Evolutionary conservation across 139 green algal species (phyloP), one percentile per base, ranked within the genome.

Genomic region (Closterium sp.): DNA sequence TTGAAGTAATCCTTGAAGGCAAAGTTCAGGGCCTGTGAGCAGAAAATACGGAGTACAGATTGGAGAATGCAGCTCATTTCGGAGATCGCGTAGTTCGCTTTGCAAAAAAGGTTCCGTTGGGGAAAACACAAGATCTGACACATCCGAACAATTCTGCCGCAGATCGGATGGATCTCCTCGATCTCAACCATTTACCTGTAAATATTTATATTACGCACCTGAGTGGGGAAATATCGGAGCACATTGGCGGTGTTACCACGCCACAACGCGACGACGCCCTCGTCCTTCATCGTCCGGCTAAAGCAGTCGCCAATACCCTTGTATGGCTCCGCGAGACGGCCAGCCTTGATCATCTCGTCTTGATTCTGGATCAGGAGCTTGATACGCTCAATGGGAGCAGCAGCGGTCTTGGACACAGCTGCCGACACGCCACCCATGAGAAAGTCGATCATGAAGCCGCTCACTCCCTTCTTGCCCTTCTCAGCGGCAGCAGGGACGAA

Each of bases 1-100:
- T 99, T 99, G 97, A 99, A 99, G 89, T 98, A 99, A 95, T 99
- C 97, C 97, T 99, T 99, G 97, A 99, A 99, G 34, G 98, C 98
- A 94, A 99, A 99, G 98, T 99, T 99, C 92, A 99, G 98, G 30
- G 98, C 98, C 95, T 91, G 89, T 30, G n/a, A n/a, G n/a, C n/a
- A n/a, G n/a, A 86, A 81, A 19, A 38, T n/a, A n/a, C n/a, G n/a
- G n/a, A n/a, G n/a, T n/a, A n/a, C n/a, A n/a, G n/a, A n/a, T n/a
- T n/a, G n/a, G n/a, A n/a, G n/a, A n/a, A n/a, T n/a, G n/a, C n/a
- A n/a, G n/a, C n/a, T n/a, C n/a, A n/a, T n/a, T n/a, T n/a, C n/a
- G n/a, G n/a, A n/a, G n/a, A n/a, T n/a, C n/a, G n/a, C n/a, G n/a
- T n/a, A n/a, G n/a, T n/a, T n/a, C n/a, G n/a, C n/a, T n/a, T n/a